phyloP scores from a whole-genome alignment of 2,329 filamentous ascomycete genomes.

The Coniochaeta sp. region DNA sequence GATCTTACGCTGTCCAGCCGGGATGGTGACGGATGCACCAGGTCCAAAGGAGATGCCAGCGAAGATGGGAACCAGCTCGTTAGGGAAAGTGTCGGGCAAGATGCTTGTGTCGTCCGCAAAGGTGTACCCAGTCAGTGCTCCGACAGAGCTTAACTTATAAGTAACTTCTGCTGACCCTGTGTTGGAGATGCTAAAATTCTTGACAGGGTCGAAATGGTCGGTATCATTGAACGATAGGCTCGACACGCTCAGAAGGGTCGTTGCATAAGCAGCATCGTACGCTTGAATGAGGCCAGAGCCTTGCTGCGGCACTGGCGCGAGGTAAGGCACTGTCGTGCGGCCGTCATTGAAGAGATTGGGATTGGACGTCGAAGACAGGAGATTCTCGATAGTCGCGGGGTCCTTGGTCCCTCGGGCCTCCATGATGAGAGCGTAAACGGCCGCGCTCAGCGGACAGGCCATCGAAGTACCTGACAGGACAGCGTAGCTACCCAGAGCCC shows the following conservation, averaged over 20 bases:
- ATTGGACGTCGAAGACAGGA: slow-evolving; percentile 41
- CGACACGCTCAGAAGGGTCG: slow-evolving; percentile 43
- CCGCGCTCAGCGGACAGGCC: slow-evolving; percentile 42
- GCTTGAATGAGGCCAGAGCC: slow-evolving; percentile 54
- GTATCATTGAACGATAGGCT: slow-evolving; percentile 59
- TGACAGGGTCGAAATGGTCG: slow-evolving; percentile 36
- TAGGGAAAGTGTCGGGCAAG: slow-evolving; percentile 35
- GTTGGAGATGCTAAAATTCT: slow-evolving; percentile 47
- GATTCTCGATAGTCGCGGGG: slow-evolving; percentile 39
- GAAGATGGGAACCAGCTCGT: slow-evolving; percentile 29
- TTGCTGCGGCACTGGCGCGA: slow-evolving; percentile 52
- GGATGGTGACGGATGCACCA: slow-evolving; percentile 31
- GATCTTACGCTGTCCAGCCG: slow-evolving; percentile 31
- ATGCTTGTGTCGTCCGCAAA: slow-evolving; percentile 25
- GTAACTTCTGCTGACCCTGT: slow-evolving; percentile 36
- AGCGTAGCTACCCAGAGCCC: slow-evolving; percentile 31
- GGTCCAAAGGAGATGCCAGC: slow-evolving; percentile 35
- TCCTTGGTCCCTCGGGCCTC: slow-evolving; percentile 43
- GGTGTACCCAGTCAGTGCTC: slow-evolving; percentile 47
- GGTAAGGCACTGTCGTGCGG: slow-evolving; percentile 19
- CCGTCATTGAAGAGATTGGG: slow-evolving; percentile 41
- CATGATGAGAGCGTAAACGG: slow-evolving; percentile 44
- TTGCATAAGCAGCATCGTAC: slow-evolving; percentile 48
- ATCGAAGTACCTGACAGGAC: slow-evolving; percentile 47
- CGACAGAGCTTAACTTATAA: slow-evolving; percentile 43